Conservation (phyloP, 208 protist species). For the Leishmania guyanensis region DNA sequence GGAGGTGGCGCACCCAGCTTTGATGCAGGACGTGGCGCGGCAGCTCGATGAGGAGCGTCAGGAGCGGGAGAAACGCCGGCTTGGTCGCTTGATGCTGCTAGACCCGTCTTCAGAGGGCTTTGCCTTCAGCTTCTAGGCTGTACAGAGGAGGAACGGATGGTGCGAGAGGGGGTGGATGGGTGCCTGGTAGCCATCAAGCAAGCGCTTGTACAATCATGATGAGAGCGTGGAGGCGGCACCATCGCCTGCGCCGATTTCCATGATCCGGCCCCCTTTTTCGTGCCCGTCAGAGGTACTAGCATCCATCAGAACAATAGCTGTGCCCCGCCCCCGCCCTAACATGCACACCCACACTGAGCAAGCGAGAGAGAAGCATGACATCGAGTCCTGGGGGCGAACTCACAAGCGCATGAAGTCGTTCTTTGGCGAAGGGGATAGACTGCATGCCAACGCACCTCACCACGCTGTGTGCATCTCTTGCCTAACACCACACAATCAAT, state of each 20-base stretch:
- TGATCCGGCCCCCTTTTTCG: neutral
- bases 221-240: neutral
- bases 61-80: slow-evolving; percentile 48
- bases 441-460: neutral
- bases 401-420: neutral
- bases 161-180: neutral
- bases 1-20: slow-evolving; percentile 45
- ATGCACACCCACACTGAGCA: neutral
- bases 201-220: neutral
- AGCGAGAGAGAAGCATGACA: neutral
- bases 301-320: neutral
- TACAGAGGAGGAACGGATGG: neutral
- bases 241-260: neutral
- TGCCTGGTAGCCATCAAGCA: neutral
- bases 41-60: slow-evolving; percentile 54
- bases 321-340: neutral
- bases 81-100: slow-evolving; percentile 52
- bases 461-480: neutral
- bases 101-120: slow-evolving; percentile 67
- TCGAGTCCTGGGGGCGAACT: neutral
- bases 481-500: neutral
- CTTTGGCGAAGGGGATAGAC: neutral
- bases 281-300: neutral
- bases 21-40: slow-evolving; percentile 63
- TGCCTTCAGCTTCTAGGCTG: slow-evolving; percentile 70